Evolutionary conservation across 2,329 filamentous ascomycete genomes (phyloP), one percentile per base, ranked within the genome.

Genomic region (Albophoma yamanashiensis): DNA sequence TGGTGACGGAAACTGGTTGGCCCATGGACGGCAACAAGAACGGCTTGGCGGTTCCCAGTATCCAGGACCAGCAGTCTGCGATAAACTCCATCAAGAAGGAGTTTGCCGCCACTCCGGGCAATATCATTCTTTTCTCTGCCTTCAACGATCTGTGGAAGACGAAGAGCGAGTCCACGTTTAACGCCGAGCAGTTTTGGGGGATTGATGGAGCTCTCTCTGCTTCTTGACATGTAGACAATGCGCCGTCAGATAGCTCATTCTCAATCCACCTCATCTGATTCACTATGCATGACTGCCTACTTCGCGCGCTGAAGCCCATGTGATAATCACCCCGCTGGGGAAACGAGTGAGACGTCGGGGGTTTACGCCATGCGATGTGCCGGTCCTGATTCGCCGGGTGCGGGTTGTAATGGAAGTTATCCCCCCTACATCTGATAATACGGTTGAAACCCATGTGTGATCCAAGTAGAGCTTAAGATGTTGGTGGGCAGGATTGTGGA

Each of bases 1-100:
- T 93, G 43, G 85, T 95, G 65, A 91, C 89, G 1, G 92, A 96
- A 77, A 87, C 88, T 3, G 92, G 92, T 57, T 96, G 91, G 91
- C 91, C 91, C 50, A 85, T 83, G 70, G 73, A 83, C 65, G 91
- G 91, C 22, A 65, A 76, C 15, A 62, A 79, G 58, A 92, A 94
- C 69, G 83, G 84, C 2, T 68, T 70, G 22, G 90, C 90, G n/a
- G 76, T 92, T 2, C 88, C 91, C 0, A 84, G 85, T 15, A 67
- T 76, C n/a, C 75, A 78, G 14, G 85, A 92, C 64, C 91, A 96
- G 72, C 70, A 76, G 14, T 70, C 73, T 27, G 91, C 91, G 14
- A 72, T 96, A 42, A 71, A 75, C 7, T 87, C 86, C 31, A 82
- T 96, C 67, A 83, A 82, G 71, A 68, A 70, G 43, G 76, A 78